Conservation (phyloP, 2,329 filamentous ascomycete species). For the Penicillium glabrum region DNA sequence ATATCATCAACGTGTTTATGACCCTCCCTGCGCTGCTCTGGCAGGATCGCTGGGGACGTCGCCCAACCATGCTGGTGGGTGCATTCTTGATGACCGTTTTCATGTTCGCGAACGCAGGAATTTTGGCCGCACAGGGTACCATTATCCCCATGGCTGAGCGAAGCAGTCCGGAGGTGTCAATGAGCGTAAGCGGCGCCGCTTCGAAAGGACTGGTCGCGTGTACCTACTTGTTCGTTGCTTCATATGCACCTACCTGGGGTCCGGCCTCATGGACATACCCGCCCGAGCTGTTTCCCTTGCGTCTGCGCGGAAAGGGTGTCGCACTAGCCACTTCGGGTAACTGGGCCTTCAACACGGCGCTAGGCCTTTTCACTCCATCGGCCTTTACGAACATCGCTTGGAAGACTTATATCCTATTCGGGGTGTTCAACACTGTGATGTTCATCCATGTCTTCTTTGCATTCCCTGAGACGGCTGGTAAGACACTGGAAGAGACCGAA, state of each 20-base stretch:
- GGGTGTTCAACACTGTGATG: slow-evolving; percentile 47
- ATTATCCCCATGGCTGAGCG: slow-evolving; percentile 11
- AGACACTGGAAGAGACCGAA: slow-evolving; percentile 31
- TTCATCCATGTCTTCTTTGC: slow-evolving; percentile 32
- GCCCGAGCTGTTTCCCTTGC: slow-evolving; percentile 47
- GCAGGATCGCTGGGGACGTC: slow-evolving; percentile 73
- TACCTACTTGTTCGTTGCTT: slow-evolving; percentile 28
- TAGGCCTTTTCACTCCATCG: slow-evolving; percentile 50
- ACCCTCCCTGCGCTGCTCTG: slow-evolving; percentile 72
- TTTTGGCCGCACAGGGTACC: slow-evolving; percentile 29
- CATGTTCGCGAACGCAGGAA: slow-evolving; percentile 41
- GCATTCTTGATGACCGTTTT: slow-evolving; percentile 58
- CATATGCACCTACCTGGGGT: slow-evolving; percentile 26
- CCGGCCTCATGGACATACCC: slow-evolving; percentile 44
- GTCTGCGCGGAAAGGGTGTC: slow-evolving; percentile 41
- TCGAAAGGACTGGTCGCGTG: slow-evolving; percentile 27
- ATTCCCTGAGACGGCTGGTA: slow-evolving; percentile 32
- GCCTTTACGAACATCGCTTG: slow-evolving; percentile 28
- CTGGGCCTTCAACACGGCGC: slow-evolving; percentile 48
- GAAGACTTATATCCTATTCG: slow-evolving; percentile 36
- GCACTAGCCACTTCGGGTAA: slow-evolving; percentile 45
- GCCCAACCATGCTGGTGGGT: slow-evolving; percentile 62
- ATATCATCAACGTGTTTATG: slow-evolving; percentile 75
- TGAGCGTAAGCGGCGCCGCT: slow-evolving; percentile 14
- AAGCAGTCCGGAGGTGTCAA: slow-evolving; percentile 15